Conservation (phyloP, 192 early-diverging fungal genomes). For the Coemansia sp. region DNA sequence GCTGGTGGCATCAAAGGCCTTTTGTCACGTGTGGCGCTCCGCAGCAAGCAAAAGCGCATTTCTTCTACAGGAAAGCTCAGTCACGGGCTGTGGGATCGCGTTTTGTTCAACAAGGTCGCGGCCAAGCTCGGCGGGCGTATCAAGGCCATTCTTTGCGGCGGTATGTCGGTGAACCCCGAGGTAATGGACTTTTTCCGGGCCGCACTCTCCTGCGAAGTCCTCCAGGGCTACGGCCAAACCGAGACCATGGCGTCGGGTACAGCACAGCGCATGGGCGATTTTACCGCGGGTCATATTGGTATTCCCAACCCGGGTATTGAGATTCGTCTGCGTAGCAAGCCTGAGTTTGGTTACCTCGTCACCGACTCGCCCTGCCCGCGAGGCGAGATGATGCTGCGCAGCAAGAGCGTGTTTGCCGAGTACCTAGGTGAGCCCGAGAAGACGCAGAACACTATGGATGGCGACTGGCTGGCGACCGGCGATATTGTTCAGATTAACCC, state of each 20-base stretch:
- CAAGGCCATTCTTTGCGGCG: constrained; percentile 71
- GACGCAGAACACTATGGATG: constrained; percentile 65
- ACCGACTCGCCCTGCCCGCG: constrained; percentile 72
- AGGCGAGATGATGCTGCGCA: constrained; percentile 83
- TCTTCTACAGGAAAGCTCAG: constrained; percentile 53
- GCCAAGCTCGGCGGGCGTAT: constrained; percentile 68
- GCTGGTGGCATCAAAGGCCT: constrained; percentile 43
- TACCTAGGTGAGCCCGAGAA: constrained; percentile 76
- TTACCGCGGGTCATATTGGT: constrained; percentile 65
- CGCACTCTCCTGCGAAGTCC: constrained; percentile 59
- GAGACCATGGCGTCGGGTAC: constrained; percentile 58
- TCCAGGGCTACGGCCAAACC: constrained; percentile 85
- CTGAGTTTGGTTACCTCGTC: constrained; percentile 75
- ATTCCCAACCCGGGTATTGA: constrained; percentile 62
- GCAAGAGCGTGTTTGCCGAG: constrained; percentile 64
- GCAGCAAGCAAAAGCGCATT: constrained; percentile 58
- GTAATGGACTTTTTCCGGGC: constrained; percentile 76
- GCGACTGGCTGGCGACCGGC: constrained; percentile 78
- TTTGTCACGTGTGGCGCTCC: constrained; percentile 54
- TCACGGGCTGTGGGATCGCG: constrained; percentile 78
- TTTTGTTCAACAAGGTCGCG: constrained; percentile 82
- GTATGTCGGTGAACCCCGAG: constrained; percentile 64
- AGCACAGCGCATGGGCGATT: constrained; percentile 53
- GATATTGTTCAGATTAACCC: constrained; percentile 71
- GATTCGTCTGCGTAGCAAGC: constrained; percentile 78